Evolutionary conservation across 2,329 filamentous ascomycete species (phyloP), one percentile per base, ranked within the genome.

Genomic region (Botrytis aclada): DNA sequence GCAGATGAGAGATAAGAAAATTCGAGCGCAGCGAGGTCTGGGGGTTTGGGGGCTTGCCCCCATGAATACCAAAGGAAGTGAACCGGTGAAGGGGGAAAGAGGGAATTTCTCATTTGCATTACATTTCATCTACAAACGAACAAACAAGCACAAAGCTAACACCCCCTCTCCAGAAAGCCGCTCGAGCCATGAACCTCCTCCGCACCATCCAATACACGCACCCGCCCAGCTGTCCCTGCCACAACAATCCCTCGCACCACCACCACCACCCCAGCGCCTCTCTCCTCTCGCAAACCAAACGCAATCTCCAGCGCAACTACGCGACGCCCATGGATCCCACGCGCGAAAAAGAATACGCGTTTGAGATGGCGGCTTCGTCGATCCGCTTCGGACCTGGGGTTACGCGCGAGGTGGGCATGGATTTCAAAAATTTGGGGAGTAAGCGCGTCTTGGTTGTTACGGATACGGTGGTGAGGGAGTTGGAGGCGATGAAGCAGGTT

Each of bases 401-500:
- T 72, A 99, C 96, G 37, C 93, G 94, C 82, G 96, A 99, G 83
- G 94, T 99, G 32, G 96, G 96, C 76, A 98, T 98, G 96, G 96
- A 99, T 83, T 91, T 98, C 77, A 92, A 90, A 83, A 98, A 99
- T 81, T 87, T 99, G 86, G 92, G 93, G 22, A 90, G 92, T 10
- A 92, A 93, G 84, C 90, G 90, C 62, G 95, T 99, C 73, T 93
- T 93, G 81, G 93, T 99, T 8, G 94, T 99, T 25, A 99, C 96
- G 25, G 96, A 99, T 81, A 83, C 85, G 70, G 97, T 90, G 39
- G 94, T 99, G 25, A 85, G 89, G 79, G 91, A 92, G 82, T 85
- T 99, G 76, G 89, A 95, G 80, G 94, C 95, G 20, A 97, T 99
- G 92, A 90, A 91, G 82, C 93, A 97, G 82, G 95, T 94, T 7